Conservation (phyloP, 1,139 yeast genomes). For the Saccharomyces hybrid region DNA sequence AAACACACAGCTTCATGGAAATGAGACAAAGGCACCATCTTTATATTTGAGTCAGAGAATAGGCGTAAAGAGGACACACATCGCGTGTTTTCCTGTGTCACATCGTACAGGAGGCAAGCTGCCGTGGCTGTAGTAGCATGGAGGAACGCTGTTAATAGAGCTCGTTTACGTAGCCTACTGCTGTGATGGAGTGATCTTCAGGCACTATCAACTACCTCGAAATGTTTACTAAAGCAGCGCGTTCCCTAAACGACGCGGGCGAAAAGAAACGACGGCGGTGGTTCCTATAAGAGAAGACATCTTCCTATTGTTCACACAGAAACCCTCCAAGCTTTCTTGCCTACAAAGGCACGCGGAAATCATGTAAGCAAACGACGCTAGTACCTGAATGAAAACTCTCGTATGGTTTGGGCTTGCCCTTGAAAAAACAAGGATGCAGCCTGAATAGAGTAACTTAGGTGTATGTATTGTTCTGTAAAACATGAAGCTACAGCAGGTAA, state of each 20-base stretch:
- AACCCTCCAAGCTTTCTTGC: background rate
- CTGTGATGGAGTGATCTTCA: background rate
- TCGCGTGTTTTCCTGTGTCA: background rate
- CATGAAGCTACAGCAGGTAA: background rate
- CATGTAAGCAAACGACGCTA: background rate
- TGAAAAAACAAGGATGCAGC: background rate
- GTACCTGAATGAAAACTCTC: background rate
- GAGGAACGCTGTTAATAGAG: background rate
- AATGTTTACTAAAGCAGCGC: background rate
- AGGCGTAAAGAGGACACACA: background rate
- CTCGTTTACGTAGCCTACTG: background rate
- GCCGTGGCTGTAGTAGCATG: background rate
- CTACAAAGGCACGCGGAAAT: background rate
- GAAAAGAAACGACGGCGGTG: background rate
- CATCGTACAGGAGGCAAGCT: background rate
- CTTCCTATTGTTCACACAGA: background rate
- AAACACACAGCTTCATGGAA: background rate
- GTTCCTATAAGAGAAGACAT: background rate
- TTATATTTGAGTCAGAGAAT: background rate
- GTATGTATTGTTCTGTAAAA: background rate
- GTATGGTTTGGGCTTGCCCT: background rate
- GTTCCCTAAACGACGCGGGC: background rate
- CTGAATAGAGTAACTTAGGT: background rate
- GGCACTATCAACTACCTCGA: background rate
- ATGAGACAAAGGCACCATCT: background rate